Percentiles rank a stretch among this genome's conserved stretches.
phyloP scores from a whole-genome alignment of 352 stramenopile species.

The Globisporangium apiculatum region DNA sequence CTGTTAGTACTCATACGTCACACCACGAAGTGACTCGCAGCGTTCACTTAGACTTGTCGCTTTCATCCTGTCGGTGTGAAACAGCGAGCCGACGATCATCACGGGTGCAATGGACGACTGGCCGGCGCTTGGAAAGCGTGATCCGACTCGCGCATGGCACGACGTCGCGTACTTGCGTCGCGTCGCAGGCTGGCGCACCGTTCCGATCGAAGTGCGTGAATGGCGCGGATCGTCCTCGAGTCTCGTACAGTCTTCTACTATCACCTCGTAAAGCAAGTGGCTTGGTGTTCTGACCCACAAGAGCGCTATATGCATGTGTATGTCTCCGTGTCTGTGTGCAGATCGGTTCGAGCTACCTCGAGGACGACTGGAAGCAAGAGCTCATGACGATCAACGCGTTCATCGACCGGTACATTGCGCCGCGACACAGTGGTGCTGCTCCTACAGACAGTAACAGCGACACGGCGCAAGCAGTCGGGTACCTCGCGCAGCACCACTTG shows the following conservation, averaged over 20 bases:
- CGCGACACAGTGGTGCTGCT: background rate
- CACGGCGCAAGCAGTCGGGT: constrained; percentile 30
- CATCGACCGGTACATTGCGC: constrained; percentile 50
- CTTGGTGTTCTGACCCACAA: background rate
- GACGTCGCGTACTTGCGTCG: constrained; percentile 61
- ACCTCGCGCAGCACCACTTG: constrained; percentile 86
- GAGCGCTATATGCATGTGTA: too few relatives aligned
- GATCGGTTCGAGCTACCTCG: constrained; percentile 74
- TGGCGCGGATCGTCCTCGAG: too few relatives aligned
- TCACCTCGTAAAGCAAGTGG: too few relatives aligned
- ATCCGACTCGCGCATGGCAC: constrained; percentile 39
- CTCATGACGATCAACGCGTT: constrained; percentile 82
- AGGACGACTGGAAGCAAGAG: constrained; percentile 71
- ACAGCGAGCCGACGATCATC: constrained; percentile 65
- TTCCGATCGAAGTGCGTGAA: constrained; percentile 68
- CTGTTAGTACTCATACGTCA: background rate
- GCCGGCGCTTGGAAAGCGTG: constrained; percentile 50
- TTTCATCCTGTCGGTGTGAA: background rate
- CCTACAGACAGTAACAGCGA: background rate
- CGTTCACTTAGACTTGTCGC: background rate
- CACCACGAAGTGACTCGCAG: too few relatives aligned
- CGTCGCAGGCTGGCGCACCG: constrained; percentile 64
- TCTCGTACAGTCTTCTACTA: too few relatives aligned
- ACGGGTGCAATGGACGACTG: constrained; percentile 75
- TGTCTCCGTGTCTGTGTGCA: constrained; percentile 7